A percentile compares a stretch with the other conserved stretches of the same genome.
phyloP scores from a whole-genome alignment of 768 basidiomycete genomes.

The Russula compacta region DNA sequence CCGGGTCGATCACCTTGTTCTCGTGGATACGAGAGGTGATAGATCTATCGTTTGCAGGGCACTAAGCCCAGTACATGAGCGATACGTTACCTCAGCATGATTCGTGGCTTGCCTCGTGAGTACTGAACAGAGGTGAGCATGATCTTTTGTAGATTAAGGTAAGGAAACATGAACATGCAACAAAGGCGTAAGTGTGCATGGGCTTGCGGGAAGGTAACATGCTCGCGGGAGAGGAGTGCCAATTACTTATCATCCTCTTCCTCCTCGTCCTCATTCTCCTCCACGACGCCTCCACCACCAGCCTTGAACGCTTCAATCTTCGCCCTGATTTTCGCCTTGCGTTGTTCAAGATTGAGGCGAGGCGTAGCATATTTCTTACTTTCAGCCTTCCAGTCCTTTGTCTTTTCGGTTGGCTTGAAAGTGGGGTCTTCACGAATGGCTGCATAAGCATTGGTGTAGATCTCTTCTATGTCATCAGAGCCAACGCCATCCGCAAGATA shows the following conservation, averaged over 20 bases:
- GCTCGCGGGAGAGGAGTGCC: neutral
- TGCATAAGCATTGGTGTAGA: slow-evolving; percentile 86
- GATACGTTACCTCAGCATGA: neutral
- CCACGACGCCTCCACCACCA: slow-evolving; percentile 36
- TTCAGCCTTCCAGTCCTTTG: slow-evolving; percentile 88
- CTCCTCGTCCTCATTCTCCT: slow-evolving; percentile 43
- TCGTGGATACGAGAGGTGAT: slow-evolving; percentile 15
- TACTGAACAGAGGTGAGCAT: neutral
- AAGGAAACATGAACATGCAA: neutral
- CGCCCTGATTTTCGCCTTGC: slow-evolving; percentile 67
- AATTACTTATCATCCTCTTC: slow-evolving; percentile 41
- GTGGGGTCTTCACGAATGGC: slow-evolving; percentile 92
- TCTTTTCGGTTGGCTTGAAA: slow-evolving; percentile 85
- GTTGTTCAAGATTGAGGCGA: slow-evolving; percentile 69
- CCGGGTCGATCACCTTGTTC: slow-evolving; percentile 7
- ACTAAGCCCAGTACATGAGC: neutral
- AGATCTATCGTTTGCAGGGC: slow-evolving; percentile 5
- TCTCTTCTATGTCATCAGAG: slow-evolving; percentile 95
- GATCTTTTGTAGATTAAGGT: neutral
- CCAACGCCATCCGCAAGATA: slow-evolving; percentile 95
- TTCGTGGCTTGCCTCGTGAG: neutral
- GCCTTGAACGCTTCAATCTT: slow-evolving; percentile 90
- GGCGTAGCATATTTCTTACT: slow-evolving; percentile 54
- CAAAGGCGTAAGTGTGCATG: neutral
- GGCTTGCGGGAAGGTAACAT: neutral